Conservation (phyloP, 805 yeast genomes). For the Middelhovenomyces tepae region DNA sequence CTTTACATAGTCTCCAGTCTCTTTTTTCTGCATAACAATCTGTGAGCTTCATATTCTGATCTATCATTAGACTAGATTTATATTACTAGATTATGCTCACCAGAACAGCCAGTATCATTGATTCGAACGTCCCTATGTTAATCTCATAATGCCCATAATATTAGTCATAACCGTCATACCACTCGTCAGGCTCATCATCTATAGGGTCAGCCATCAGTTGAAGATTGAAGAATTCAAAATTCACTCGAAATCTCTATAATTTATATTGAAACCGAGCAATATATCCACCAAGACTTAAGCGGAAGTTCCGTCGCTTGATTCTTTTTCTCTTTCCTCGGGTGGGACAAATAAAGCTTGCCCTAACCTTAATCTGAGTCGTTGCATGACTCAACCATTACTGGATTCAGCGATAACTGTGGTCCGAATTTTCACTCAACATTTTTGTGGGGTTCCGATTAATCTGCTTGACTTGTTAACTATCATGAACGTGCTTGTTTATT, state of each 20-base stretch:
- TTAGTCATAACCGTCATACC: slow-evolving; percentile 33
- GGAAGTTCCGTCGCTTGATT: slow-evolving; percentile 26
- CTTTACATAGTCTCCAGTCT: slow-evolving; percentile 69
- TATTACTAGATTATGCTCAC: slow-evolving; percentile 26
- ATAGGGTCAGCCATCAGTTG: no score
- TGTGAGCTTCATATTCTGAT: slow-evolving; percentile 60
- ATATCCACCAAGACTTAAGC: no score
- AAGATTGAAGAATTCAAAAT: no score
- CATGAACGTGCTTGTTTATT: slow-evolving; percentile 71
- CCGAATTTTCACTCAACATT: no score
- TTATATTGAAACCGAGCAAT: no score
- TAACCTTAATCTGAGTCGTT: not conserved
- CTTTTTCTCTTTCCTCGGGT: slow-evolving; percentile 5
- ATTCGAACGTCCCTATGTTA: slow-evolving; percentile 71
- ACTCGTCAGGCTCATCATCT: slow-evolving; percentile 65
- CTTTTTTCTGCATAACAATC: slow-evolving; percentile 73
- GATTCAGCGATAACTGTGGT: no score
- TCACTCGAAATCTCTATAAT: no score
- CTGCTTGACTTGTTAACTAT: not conserved
- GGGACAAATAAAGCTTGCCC: slow-evolving; percentile 1
- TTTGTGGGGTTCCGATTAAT: not conserved
- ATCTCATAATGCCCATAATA: not conserved
- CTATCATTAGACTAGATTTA: slow-evolving; percentile 21
- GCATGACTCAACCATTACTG: slow-evolving; percentile 2
- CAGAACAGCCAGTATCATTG: slow-evolving; percentile 63